Conservation (phyloP, 129 eudicot genomes). For the Dittrichia graveolens region DNA sequence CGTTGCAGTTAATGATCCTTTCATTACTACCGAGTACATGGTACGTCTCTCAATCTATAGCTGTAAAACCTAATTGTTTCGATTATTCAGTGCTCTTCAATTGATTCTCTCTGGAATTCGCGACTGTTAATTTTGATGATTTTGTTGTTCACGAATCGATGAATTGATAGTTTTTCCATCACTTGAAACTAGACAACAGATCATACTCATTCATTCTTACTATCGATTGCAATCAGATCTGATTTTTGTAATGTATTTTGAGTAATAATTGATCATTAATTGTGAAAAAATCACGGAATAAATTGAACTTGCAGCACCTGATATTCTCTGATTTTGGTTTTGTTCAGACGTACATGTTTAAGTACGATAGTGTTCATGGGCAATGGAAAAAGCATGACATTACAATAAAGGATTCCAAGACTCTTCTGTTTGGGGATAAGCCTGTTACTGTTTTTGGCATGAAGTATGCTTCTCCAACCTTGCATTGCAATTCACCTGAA, state of each 20-base stretch:
- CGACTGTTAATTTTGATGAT: no score
- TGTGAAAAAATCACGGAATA: no score
- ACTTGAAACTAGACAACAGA: no score
- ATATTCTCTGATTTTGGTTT: background rate
- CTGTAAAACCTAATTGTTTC: no score
- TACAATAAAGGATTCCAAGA: conserved; percentile 57
- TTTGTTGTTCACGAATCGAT: no score
- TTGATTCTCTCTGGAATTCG: background rate
- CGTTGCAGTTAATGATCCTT: conserved; percentile 79
- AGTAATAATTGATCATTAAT: background rate
- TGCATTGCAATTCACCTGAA: background rate
- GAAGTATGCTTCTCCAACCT: conserved; percentile 37
- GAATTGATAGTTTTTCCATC: background rate
- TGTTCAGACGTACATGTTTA: conserved; percentile 74
- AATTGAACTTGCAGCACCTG: no score
- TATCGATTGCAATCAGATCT: no score
- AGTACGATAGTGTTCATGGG: conserved; percentile 77
- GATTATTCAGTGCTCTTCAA: background rate
- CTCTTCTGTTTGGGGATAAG: conserved; percentile 70
- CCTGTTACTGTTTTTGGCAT: conserved; percentile 59
- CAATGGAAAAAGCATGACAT: conserved; percentile 59
- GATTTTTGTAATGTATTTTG: no score
- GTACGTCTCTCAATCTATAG: conserved; percentile 19
- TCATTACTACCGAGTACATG: conserved; percentile 77
- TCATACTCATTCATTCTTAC: no score